Percentiles rank a stretch among this genome's conserved stretches.
These are phyloP conservation scores for Paraphoma chrysanthemicola DNA, from an alignment of 2,329 filamentous ascomycete species.

Conservation along the genomic window DNA sequence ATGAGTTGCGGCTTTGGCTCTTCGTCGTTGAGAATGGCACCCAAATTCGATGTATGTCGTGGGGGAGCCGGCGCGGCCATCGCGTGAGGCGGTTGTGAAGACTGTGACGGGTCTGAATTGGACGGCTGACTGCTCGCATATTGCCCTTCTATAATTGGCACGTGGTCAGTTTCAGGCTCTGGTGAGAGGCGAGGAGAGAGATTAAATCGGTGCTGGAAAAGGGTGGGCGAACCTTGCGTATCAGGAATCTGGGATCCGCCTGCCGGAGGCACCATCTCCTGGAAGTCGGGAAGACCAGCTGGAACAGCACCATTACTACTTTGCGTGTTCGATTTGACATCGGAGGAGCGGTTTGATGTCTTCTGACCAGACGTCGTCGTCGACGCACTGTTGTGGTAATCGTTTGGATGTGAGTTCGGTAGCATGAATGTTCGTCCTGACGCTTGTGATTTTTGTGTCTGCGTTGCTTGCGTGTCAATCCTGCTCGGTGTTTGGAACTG, in stretches of 20 bases:
- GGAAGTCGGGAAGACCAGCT: constrained; percentile 63
- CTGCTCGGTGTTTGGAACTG: constrained; percentile 42
- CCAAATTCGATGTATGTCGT: constrained; percentile 46
- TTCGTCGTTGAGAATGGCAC: constrained; percentile 52
- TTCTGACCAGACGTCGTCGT: constrained; percentile 84
- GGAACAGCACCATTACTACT: constrained; percentile 68
- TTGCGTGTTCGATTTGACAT: constrained; percentile 76
- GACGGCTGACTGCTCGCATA: constrained; percentile 46
- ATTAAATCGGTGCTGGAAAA: constrained; percentile 20
- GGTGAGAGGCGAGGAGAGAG: constrained; percentile 13
- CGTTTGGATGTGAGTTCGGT: constrained; percentile 63
- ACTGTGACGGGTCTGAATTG: constrained; percentile 47
- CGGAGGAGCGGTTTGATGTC: constrained; percentile 75
- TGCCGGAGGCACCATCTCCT: constrained; percentile 54
- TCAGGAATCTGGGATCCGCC: constrained; percentile 69
- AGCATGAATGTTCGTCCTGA: constrained; percentile 68
- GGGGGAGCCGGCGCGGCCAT: constrained; percentile 47
- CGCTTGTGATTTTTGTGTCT: constrained; percentile 67
- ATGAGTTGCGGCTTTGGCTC: constrained; percentile 44
- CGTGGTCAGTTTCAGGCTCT: constrained; percentile 22
- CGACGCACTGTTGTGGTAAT: constrained; percentile 85
- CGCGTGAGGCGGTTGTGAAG: constrained; percentile 37
- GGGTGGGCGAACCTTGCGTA: constrained; percentile 62
- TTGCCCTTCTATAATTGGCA: constrained; percentile 34
- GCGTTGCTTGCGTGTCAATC: constrained; percentile 46